A percentile compares a stretch with the other conserved stretches of the same genome.
Conservation (phyloP, 2,329 filamentous ascomycete species). For the Exophiala mesophila region DNA sequence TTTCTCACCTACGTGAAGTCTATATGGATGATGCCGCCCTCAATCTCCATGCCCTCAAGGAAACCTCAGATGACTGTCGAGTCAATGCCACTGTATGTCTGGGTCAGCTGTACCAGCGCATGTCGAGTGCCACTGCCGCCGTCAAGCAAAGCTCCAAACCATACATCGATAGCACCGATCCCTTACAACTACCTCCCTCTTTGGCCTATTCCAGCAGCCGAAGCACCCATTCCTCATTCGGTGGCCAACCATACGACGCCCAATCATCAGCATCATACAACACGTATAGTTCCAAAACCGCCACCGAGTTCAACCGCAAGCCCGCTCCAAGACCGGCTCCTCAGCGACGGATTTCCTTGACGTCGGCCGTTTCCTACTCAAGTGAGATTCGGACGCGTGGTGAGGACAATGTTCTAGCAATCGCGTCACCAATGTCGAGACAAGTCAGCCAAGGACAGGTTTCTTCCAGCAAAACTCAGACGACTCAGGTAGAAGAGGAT, state of each 20-base stretch:
- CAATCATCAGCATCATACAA: conserved; percentile 16
- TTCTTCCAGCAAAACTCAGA: background rate
- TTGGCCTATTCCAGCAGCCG: conserved; percentile 19
- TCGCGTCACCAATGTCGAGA: conserved; percentile 6
- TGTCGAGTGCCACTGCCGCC: conserved; percentile 24
- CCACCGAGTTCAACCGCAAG: conserved; percentile 12
- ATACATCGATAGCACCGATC: conserved; percentile 9
- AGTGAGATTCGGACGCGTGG: conserved; percentile 15
- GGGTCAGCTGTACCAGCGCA: conserved; percentile 33
- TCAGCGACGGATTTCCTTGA: conserved; percentile 21
- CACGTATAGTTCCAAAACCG: conserved; percentile 17
- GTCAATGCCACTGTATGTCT: conserved; percentile 32
- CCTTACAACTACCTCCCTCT: conserved; percentile 4
- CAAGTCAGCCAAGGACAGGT: conserved; percentile 7
- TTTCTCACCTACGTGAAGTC: conserved; percentile 32
- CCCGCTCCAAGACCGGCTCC: conserved; percentile 6
- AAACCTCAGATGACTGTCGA: conserved; percentile 33
- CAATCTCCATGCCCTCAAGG: conserved; percentile 31
- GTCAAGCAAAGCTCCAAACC: conserved; percentile 15
- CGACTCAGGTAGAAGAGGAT: conserved; percentile 1
- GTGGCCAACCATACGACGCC: conserved; percentile 7
- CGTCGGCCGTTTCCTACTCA: conserved; percentile 17
- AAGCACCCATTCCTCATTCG: conserved; percentile 20
- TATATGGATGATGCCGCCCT: conserved; percentile 29
- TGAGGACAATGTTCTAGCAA: conserved; percentile 13